Percentiles rank a stretch among this genome's conserved stretches.
phyloP scores from a whole-genome alignment of 495 filamentous ascomycete species.

The Filosporella fistucella region DNA sequence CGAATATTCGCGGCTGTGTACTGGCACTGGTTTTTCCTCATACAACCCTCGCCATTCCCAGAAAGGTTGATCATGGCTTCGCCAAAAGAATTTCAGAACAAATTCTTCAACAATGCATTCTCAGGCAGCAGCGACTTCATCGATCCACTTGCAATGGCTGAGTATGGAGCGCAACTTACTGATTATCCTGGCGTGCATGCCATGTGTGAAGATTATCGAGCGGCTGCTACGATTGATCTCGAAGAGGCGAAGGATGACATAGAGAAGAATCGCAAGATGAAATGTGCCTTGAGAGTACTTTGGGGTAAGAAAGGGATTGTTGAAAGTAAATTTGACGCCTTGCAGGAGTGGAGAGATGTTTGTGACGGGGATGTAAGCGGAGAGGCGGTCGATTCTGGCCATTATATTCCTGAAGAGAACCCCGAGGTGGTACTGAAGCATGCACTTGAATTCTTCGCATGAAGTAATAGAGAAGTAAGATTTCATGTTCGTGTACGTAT shows the following conservation, averaged over 20 bases:
- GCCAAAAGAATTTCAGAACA: constrained; percentile 20
- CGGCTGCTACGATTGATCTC: constrained; percentile 31
- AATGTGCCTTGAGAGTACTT: constrained; percentile 32
- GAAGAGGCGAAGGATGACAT: constrained; percentile 30
- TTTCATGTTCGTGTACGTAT: too few species aligned
- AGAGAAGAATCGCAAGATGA: constrained; percentile 25
- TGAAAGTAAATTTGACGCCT: constrained; percentile 30
- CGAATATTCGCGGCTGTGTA: constrained; percentile 30
- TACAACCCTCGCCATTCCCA: constrained; percentile 31
- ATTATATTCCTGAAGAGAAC: constrained; percentile 38
- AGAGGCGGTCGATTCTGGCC: constrained; percentile 30
- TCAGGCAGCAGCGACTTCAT: constrained; percentile 11
- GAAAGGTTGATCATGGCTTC: constrained; percentile 27
- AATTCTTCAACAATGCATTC: constrained; percentile 23
- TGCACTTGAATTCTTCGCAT: constrained; percentile 26
- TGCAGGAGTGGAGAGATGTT: constrained; percentile 32
- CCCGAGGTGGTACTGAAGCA: constrained; percentile 30
- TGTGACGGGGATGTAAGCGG: constrained; percentile 24
- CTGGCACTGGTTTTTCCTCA: constrained; percentile 42
- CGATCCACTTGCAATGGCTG: constrained; percentile 17
- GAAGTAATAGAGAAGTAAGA: too few species aligned
- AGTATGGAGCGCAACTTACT: constrained; percentile 26
- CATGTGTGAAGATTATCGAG: constrained; percentile 41
- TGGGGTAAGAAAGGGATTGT: constrained; percentile 33
- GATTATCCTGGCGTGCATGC: constrained; percentile 27